A percentile compares a stretch with the other conserved stretches of the same genome.
Conservation (phyloP, 331 rosid genomes). For the Rhamnella rubrinervis region DNA sequence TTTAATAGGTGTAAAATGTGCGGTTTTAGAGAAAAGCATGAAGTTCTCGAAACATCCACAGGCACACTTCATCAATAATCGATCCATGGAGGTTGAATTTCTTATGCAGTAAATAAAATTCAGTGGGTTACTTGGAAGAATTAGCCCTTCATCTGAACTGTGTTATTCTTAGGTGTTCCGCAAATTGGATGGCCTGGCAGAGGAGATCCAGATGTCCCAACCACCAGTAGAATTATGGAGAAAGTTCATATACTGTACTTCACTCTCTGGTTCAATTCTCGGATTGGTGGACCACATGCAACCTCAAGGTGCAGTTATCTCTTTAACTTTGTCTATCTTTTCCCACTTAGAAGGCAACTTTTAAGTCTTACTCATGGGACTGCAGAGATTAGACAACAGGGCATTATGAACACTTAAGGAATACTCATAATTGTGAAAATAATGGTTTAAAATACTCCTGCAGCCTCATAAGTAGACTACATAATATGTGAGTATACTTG, state of each 20-base stretch:
- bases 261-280: slow-evolving; percentile 80
- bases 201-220: slow-evolving; percentile 83
- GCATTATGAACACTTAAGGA: background rate
- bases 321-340: slow-evolving; percentile 6
- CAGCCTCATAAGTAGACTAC: background rate
- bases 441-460: background rate
- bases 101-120: slow-evolving; percentile 11
- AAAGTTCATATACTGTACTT: slow-evolving; percentile 87
- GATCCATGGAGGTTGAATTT: slow-evolving; percentile 86
- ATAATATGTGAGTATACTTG: background rate
- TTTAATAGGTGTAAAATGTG: slow-evolving; percentile 53
- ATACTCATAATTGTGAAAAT: background rate
- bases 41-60: slow-evolving; percentile 46
- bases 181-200: slow-evolving; percentile 83
- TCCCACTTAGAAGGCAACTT: background rate
- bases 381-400: background rate
- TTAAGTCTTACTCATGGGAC: background rate
- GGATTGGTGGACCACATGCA: slow-evolving; percentile 94
- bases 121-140: background rate
- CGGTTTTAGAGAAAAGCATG: slow-evolving; percentile 41
- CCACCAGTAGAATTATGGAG: slow-evolving; percentile 96
- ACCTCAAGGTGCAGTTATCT: slow-evolving; percentile 75
- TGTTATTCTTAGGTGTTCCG: slow-evolving; percentile 61
- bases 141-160: slow-evolving; percentile 5
- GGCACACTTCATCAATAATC: slow-evolving; percentile 63